These are phyloP conservation scores for Monocercomonoides exilis DNA, from an alignment of 78 protist genomes.

Conservation along the genomic window DNA sequence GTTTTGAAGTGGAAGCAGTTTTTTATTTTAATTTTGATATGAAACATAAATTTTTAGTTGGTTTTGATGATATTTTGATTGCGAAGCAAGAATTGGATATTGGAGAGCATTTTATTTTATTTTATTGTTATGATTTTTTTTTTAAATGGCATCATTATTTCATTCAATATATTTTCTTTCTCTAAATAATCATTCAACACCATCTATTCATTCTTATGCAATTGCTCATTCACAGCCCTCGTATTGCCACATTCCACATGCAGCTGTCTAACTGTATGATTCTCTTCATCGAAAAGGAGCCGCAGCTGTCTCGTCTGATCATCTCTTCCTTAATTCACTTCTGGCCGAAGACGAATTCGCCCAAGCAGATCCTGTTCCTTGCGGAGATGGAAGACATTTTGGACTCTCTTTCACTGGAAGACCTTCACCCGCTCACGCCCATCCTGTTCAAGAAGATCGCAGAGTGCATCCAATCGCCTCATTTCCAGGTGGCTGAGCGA, in stretches of 20 bases:
- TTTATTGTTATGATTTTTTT: too few species aligned
- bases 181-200: too few species aligned
- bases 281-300: neutral
- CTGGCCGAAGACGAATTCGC: neutral
- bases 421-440: neutral
- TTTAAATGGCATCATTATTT: too few species aligned
- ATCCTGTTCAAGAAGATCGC: neutral
- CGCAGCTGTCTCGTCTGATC: neutral
- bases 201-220: too few species aligned
- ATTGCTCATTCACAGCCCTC: neutral
- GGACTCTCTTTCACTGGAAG: neutral
- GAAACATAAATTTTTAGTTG: too few species aligned
- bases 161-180: too few species aligned
- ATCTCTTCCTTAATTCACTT: neutral
- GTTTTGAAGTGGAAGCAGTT: too few species aligned
- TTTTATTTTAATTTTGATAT: too few species aligned
- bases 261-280: neutral
- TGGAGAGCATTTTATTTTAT: too few species aligned
- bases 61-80: too few species aligned
- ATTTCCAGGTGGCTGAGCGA: neutral
- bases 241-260: neutral
- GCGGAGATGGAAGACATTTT: neutral
- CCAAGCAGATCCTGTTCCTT: neutral
- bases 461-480: neutral
- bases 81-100: too few species aligned